These are phyloP conservation scores for Bimuria novae-zelandiae DNA, from an alignment of 2,329 filamentous ascomycete species.

Conservation along the genomic window DNA sequence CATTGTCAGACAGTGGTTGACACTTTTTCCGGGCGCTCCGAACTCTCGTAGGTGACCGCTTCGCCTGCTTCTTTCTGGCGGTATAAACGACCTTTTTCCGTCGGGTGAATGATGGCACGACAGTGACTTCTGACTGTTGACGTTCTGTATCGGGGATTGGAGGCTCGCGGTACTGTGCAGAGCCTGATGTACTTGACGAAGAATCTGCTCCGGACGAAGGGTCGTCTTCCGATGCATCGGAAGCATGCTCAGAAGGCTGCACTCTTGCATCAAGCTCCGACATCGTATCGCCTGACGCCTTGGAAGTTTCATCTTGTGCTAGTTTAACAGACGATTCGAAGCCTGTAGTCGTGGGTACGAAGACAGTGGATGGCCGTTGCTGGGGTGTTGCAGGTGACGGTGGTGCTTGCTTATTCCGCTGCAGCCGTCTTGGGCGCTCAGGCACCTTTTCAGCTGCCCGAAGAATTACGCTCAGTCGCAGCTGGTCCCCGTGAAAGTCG, in stretches of 20 bases:
- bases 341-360: not conserved
- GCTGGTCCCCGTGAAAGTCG: slow-evolving; percentile 29
- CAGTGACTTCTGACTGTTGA: not conserved
- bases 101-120: not conserved
- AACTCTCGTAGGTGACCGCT: not conserved
- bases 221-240: not conserved
- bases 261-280: not conserved
- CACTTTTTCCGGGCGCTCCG: slow-evolving; percentile 23
- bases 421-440: slow-evolving; percentile 30
- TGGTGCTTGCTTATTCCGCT: slow-evolving; percentile 2
- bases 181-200: not conserved
- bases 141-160: no score
- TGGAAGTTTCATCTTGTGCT: not conserved
- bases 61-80: not conserved
- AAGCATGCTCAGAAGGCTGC: no score
- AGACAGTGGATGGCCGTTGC: not conserved
- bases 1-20: slow-evolving; percentile 24
- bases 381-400: not conserved
- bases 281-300: not conserved
- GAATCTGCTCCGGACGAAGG: no score
- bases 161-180: no score
- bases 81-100: not conserved
- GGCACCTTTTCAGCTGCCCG: slow-evolving; percentile 29
- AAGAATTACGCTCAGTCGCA: slow-evolving; percentile 33
- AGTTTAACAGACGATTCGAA: not conserved